Evolutionary conservation across 768 basidiomycete genomes (phyloP).

Genomic region (Cantharellus anzutake): DNA sequence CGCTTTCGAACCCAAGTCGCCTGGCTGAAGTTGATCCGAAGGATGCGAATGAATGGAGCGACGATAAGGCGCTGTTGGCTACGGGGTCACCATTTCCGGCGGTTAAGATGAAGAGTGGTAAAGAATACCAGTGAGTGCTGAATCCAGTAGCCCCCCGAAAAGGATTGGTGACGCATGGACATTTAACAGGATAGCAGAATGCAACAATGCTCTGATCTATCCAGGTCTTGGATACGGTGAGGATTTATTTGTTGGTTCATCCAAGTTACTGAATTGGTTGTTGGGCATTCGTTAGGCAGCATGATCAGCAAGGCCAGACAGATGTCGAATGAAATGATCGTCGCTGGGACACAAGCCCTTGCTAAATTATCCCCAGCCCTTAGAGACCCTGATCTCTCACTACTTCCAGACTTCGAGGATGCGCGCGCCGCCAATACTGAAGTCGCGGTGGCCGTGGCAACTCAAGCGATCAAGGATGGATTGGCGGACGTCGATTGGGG

Average conservation of each 20-base stretch:
- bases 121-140: constrained; percentile 38
- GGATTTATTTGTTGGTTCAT: neutral
- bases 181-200: constrained; percentile 41
- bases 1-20: constrained; percentile 63
- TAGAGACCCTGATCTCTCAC: constrained; percentile 45
- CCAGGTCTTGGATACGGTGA: constrained; percentile 66
- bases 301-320: constrained; percentile 42
- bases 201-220: constrained; percentile 67
- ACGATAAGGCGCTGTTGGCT: constrained; percentile 60
- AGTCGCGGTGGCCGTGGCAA: constrained; percentile 63
- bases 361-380: constrained; percentile 59
- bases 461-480: constrained; percentile 60
- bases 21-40: constrained; percentile 58
- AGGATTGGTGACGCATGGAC: neutral
- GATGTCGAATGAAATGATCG: constrained; percentile 76
- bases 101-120: constrained; percentile 40
- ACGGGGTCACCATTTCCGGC: constrained; percentile 74
- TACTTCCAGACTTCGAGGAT: constrained; percentile 61
- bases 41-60: constrained; percentile 59
- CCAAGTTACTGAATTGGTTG: neutral
- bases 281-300: constrained; percentile 15
- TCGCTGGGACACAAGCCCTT: constrained; percentile 50
- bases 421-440: constrained; percentile 60
- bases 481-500: constrained; percentile 38
- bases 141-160: neutral